Conservation (phyloP, 2,329 filamentous ascomycete genomes). For the Rhexocercosporidium sp. region DNA sequence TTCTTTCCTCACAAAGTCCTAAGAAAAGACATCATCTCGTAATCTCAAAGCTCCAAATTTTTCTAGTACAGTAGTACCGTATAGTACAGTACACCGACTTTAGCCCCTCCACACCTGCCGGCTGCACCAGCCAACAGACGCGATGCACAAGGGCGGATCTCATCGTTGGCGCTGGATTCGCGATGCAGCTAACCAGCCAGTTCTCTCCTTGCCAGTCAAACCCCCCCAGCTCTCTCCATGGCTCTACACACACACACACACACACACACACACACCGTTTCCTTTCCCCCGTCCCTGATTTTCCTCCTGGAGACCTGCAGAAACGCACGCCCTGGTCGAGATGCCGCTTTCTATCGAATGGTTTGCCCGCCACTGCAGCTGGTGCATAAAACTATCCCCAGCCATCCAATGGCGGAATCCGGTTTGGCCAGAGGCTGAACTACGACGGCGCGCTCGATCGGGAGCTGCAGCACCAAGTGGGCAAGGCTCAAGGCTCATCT, state of each 20-base stretch:
- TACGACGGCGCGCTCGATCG: neutral
- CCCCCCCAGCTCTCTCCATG: slow-evolving; percentile 4
- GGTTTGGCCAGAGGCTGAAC: slow-evolving; percentile 4
- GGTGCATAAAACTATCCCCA: slow-evolving; percentile 1
- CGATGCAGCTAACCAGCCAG: slow-evolving; percentile 1
- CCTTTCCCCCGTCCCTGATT: slow-evolving; percentile 9
- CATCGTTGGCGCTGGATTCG: slow-evolving; percentile 5
- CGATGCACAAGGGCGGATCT: slow-evolving; percentile 9
- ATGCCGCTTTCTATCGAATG: slow-evolving; percentile 12
- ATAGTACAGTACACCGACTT: slow-evolving; percentile 10
- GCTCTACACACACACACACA: too few relatives aligned
- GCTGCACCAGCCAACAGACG: neutral
- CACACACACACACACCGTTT: too few relatives aligned
- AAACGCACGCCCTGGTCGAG: slow-evolving; percentile 6
- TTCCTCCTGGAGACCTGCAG: slow-evolving; percentile 14
- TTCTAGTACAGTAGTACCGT: neutral
- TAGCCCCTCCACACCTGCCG: slow-evolving; percentile 1
- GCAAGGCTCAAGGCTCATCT: slow-evolving; percentile 4
- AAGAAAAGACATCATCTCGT: neutral
- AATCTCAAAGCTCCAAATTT: neutral
- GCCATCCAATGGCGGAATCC: slow-evolving; percentile 9
- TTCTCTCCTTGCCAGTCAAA: slow-evolving; percentile 1
- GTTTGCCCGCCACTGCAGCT: slow-evolving; percentile 6
- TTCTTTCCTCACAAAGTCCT: neutral
- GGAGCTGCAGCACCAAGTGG: slow-evolving; percentile 11